A percentile compares a stretch with the other conserved stretches of the same genome.
These are phyloP conservation scores for Metschnikowia matae DNA, from an alignment of 805 yeast genomes.

Conservation along the genomic window DNA sequence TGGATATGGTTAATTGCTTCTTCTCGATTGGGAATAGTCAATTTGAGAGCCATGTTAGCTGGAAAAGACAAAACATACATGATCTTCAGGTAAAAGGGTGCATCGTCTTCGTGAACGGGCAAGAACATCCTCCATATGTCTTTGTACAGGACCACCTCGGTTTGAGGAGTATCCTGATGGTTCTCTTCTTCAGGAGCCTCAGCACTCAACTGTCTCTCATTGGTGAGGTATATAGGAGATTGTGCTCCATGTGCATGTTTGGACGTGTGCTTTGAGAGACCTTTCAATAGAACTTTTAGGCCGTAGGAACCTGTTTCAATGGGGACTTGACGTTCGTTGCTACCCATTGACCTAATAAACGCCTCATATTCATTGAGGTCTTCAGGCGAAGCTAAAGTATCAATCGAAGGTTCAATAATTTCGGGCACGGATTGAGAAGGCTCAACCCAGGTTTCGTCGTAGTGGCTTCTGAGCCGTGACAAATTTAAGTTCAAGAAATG, in stretches of 20 bases:
- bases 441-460: conserved; percentile 7
- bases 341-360: conserved; percentile 11
- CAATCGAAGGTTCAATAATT: conserved; percentile 8
- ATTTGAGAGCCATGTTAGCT: conserved; percentile 9
- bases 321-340: conserved; percentile 11
- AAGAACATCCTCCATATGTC: conserved; percentile 7
- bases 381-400: conserved; percentile 8
- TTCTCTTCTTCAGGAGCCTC: not conserved
- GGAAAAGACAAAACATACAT: conserved; percentile 8
- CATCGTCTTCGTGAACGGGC: conserved; percentile 5
- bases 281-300: conserved; percentile 28
- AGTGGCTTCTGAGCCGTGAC: conserved; percentile 13
- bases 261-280: conserved; percentile 26
- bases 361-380: conserved; percentile 14
- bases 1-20: conserved; percentile 12
- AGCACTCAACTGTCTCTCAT: conserved; percentile 9
- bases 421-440: not conserved
- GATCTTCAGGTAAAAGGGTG: conserved; percentile 2
- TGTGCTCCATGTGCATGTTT: not conserved
- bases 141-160: not conserved
- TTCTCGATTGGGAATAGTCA: conserved; percentile 18
- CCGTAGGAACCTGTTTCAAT: conserved; percentile 30
- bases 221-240: conserved; percentile 5
- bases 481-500: conserved; percentile 4
- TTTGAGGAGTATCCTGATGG: not conserved